A percentile compares a stretch with the other conserved stretches of the same genome.
phyloP scores from a whole-genome alignment of 371 early-diverging fungal species.

The Blakeslea trispora region DNA sequence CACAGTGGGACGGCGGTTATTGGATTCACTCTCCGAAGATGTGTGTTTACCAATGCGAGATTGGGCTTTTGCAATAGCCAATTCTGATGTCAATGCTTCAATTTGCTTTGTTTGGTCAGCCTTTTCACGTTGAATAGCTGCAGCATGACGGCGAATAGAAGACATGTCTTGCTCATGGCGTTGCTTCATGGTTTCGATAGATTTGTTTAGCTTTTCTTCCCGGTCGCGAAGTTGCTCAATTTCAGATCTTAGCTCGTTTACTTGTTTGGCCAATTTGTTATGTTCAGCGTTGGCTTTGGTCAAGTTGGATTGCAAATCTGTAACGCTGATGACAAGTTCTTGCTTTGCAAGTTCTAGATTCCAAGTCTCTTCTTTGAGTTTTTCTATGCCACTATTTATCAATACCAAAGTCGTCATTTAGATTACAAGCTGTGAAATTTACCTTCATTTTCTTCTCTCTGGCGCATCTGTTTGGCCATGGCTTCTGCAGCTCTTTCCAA shows the following conservation, averaged over 20 bases:
- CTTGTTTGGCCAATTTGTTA: constrained; percentile 57
- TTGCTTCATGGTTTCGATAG: constrained; percentile 56
- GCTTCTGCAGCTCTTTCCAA: constrained; percentile 65
- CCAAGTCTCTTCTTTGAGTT: constrained; percentile 64
- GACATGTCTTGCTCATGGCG: constrained; percentile 71
- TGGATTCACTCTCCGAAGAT: constrained; percentile 13
- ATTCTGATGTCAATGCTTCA: constrained; percentile 63
- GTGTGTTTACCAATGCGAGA: constrained; percentile 40
- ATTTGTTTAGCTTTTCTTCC: constrained; percentile 59
- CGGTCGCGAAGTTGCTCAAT: constrained; percentile 65
- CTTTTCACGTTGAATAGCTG: constrained; percentile 70
- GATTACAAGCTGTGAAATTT: constrained; percentile 7
- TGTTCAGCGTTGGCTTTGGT: constrained; percentile 59
- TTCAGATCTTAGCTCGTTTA: constrained; percentile 57
- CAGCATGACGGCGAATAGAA: constrained; percentile 58
- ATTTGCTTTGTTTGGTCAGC: constrained; percentile 55
- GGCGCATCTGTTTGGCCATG: constrained; percentile 61
- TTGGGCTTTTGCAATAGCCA: constrained; percentile 52
- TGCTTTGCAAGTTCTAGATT: constrained; percentile 64
- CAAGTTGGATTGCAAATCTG: constrained; percentile 57
- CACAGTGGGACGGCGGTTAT: not conserved
- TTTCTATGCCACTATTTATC: constrained; percentile 23
- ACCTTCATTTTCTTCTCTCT: constrained; percentile 67
- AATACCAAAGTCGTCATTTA: not conserved
- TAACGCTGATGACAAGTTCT: constrained; percentile 54